Evolutionary conservation across 2,329 filamentous ascomycete species (phyloP), one percentile per base, ranked within the genome.

Genomic region (Neophaeococcomyces mojaviensis): DNA sequence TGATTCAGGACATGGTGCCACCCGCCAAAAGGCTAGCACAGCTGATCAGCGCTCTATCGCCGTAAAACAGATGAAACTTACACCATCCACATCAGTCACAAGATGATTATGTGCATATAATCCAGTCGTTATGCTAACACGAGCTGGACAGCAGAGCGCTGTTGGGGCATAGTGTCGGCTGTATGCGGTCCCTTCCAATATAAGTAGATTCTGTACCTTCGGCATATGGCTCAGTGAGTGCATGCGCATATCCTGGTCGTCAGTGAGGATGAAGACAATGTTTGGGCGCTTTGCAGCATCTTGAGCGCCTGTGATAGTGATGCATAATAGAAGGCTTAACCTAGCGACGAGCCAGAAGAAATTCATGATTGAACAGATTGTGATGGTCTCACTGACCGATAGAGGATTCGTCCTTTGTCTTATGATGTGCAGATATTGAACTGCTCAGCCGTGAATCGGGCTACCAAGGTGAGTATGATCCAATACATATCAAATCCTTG

Each of bases 81-180:
- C 37, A 1, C 56, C 55, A n/a, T 28, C 42, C 1, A 66, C 61
- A 26, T 64, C 61, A 0, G 82, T 85, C 1, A 85, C 77, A 50
- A 85, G 85, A 0, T 79, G 84, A 55, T 84, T 84, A 55, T 86
- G 82, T 0, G 80, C 75, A 10, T 75, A 71, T 54, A 75, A 77
- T 0, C 82, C 81, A 0, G 81, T 83, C 71, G 73, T 77, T 0
- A 85, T 63, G 3, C 72, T 76, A 1, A 79, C 81, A 4, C 82
- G 68, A 0, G 79, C 78, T 0, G 82, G 82, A 53, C 81, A 85
- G 61, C 81, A 85, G 1, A 83, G 61, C 0, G 81, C 72, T 0
- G 78, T 76, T 0, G 81, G 82, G 57, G 74, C 78, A 52, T 76
- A 85, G 54, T 85, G 81, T 10, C 74, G 76, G 31, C 65, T 64